Conservation (phyloP, 1,284 basidiomycete genomes). For the Boletus holoroseus region DNA sequence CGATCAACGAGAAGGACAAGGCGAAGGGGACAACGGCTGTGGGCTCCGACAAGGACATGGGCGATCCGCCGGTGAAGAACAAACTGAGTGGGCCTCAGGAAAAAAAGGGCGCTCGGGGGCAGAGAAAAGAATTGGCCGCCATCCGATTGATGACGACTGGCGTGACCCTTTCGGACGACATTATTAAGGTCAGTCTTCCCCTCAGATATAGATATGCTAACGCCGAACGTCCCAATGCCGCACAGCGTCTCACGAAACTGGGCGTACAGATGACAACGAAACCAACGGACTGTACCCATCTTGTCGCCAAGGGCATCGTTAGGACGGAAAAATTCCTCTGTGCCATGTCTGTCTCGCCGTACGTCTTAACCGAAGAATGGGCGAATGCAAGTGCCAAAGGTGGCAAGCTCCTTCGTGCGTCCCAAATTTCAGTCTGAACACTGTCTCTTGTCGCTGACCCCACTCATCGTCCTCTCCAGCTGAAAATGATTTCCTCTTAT, state of each 20-base stretch:
- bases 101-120: slow-evolving; percentile 8
- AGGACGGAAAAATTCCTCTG: slow-evolving; percentile 82
- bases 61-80: slow-evolving; percentile 11
- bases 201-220: not conserved
- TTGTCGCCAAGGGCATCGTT: slow-evolving; percentile 60
- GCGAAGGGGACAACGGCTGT: slow-evolving; percentile 13
- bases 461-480: slow-evolving; percentile 38
- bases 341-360: slow-evolving; percentile 57
- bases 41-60: slow-evolving; percentile 13
- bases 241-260: slow-evolving; percentile 54
- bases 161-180: slow-evolving; percentile 47
- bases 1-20: slow-evolving; percentile 24
- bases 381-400: slow-evolving; percentile 51
- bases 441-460: not conserved
- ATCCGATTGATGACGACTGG: slow-evolving; percentile 59
- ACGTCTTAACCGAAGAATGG: slow-evolving; percentile 65
- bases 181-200: slow-evolving; percentile 43
- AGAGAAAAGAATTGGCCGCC: slow-evolving; percentile 5
- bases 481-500: slow-evolving; percentile 53
- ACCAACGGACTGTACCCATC: slow-evolving; percentile 67
- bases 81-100: slow-evolving; percentile 7
- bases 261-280: slow-evolving; percentile 60
- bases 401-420: slow-evolving; percentile 60
- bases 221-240: not conserved
- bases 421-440: not conserved